Evolutionary conservation across 2,329 filamentous ascomycete genomes (phyloP).

Genomic region (Akanthomyces uredinophilus): DNA sequence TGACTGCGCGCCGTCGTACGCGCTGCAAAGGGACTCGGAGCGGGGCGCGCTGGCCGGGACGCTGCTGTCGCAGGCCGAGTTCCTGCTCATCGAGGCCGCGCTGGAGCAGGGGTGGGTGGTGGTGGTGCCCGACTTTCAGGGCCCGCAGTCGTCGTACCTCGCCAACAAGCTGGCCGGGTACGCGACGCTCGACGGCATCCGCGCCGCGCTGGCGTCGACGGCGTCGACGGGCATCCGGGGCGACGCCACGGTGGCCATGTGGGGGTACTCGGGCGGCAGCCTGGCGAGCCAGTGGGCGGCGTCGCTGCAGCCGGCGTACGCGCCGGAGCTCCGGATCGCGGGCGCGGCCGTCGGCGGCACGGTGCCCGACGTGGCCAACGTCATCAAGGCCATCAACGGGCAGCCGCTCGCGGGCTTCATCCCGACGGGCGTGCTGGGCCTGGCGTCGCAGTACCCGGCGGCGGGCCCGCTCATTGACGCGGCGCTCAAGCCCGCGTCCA

Average conservation of each 20-base stretch:
- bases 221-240: slow-evolving; percentile 21
- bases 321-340: background rate
- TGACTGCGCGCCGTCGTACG: slow-evolving; percentile 28
- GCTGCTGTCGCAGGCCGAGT: slow-evolving; percentile 16
- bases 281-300: slow-evolving; percentile 9
- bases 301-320: slow-evolving; percentile 9
- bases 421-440: slow-evolving; percentile 3
- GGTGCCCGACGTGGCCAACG: background rate
- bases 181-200: slow-evolving; percentile 7
- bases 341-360: slow-evolving; percentile 8
- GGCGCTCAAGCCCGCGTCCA: background rate
- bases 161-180: slow-evolving; percentile 8
- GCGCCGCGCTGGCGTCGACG: background rate
- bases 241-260: slow-evolving; percentile 35
- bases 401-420: slow-evolving; percentile 4
- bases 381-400: slow-evolving; percentile 2
- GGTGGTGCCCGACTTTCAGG: slow-evolving; percentile 18
- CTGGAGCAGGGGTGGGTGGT: slow-evolving; percentile 10
- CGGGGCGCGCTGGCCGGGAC: slow-evolving; percentile 31
- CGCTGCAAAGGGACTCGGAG: slow-evolving; percentile 17
- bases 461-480: background rate
- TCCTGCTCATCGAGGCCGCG: slow-evolving; percentile 7
- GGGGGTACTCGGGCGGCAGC: slow-evolving; percentile 23
- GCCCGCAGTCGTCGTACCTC: slow-evolving; percentile 8
- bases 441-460: slow-evolving; percentile 7